These are phyloP conservation scores for Fusarium poae DNA, from an alignment of 2,329 filamentous ascomycete species.

Conservation along the genomic window DNA sequence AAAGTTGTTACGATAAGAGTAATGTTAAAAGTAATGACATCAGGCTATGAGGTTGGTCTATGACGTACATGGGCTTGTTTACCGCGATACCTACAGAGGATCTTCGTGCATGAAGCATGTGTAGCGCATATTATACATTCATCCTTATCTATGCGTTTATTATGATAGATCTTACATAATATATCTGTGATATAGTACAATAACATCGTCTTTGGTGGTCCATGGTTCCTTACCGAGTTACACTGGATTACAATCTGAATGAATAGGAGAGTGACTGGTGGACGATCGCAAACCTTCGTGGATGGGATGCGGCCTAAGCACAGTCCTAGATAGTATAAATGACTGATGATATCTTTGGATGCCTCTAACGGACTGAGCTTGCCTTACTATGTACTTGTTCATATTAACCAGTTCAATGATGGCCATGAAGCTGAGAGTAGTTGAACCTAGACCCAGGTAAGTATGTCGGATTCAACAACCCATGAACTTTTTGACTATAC, in stretches of 20 bases:
- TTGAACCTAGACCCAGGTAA: too few relatives aligned
- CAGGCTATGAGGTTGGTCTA: slow-evolving; percentile 26
- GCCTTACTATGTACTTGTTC: too few relatives aligned
- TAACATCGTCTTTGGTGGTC: not conserved
- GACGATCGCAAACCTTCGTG: not conserved
- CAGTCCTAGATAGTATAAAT: too few relatives aligned
- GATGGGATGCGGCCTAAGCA: too few relatives aligned
- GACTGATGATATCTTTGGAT: too few relatives aligned
- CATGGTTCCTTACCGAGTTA: too few relatives aligned
- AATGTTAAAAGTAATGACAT: slow-evolving; percentile 25
- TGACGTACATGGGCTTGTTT: slow-evolving; percentile 28
- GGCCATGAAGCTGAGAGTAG: not conserved
- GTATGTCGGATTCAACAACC: too few relatives aligned
- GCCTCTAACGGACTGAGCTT: too few relatives aligned
- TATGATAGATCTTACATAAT: slow-evolving; percentile 15
- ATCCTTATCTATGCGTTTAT: slow-evolving; percentile 15
- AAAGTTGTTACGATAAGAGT: slow-evolving; percentile 2
- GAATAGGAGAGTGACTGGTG: not conserved
- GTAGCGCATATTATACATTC: not conserved
- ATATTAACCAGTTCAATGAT: too few relatives aligned
- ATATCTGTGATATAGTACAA: not conserved
- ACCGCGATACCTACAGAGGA: slow-evolving; percentile 4
- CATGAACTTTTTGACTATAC: too few relatives aligned
- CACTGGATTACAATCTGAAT: not conserved
- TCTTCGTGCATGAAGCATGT: slow-evolving; percentile 16